Conservation (phyloP, 371 early-diverging fungal species). For the Mortierella sp. region DNA sequence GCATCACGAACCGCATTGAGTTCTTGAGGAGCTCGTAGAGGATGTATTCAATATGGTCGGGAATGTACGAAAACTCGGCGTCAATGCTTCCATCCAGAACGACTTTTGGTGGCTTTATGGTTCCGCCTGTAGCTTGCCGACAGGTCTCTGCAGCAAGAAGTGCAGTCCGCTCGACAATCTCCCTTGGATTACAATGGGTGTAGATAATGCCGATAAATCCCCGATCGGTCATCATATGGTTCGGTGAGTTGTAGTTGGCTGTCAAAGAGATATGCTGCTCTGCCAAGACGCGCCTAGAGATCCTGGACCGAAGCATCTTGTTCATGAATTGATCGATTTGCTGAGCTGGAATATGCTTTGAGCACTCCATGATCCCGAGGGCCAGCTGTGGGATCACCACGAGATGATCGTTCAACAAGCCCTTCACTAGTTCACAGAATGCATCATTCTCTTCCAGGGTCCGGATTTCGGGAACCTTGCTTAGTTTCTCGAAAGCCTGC, state of each 20-base stretch:
- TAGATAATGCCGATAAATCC: constrained; percentile 73
- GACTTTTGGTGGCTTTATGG: constrained; percentile 57
- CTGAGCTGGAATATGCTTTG: constrained; percentile 64
- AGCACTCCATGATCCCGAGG: constrained; percentile 85
- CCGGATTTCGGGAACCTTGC: constrained; percentile 72
- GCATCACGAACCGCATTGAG: constrained; percentile 75
- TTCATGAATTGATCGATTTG: constrained; percentile 90
- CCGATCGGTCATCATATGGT: constrained; percentile 48
- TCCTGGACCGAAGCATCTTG: constrained; percentile 88
- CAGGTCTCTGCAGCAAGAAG: constrained; percentile 48
- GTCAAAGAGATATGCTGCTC: constrained; percentile 93
- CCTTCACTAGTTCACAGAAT: constrained; percentile 80
- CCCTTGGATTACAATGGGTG: constrained; percentile 65
- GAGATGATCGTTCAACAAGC: constrained; percentile 78
- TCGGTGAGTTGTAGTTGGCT: constrained; percentile 62
- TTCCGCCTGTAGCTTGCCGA: constrained; percentile 5
- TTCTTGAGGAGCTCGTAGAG: constrained; percentile 93
- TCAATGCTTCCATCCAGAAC: constrained; percentile 72
- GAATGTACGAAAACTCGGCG: constrained; percentile 80
- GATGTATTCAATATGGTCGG: constrained; percentile 95
- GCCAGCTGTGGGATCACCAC: constrained; percentile 90
- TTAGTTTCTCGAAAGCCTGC: constrained; percentile 86
- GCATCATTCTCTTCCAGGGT: constrained; percentile 78
- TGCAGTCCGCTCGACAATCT: constrained; percentile 60
- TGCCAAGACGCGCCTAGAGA: constrained; percentile 90